phyloP scores from a whole-genome alignment of 2,329 filamentous ascomycete genomes.

The Chlorencoelia australis region DNA sequence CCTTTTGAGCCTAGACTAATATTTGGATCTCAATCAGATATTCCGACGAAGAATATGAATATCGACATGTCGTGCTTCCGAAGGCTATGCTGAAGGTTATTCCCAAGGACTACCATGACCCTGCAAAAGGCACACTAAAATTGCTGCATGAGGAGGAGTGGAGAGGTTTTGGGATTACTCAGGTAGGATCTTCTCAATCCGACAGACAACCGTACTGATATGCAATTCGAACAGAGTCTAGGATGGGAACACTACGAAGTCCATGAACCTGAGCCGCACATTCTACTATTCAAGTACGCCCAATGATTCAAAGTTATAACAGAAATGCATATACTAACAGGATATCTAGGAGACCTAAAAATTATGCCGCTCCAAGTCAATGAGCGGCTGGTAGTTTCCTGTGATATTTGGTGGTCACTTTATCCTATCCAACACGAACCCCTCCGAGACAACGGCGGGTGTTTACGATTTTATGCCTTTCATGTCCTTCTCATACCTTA shows the following conservation, averaged over 20 bases:
- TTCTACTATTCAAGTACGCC: constrained; percentile 92
- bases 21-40: constrained; percentile 56
- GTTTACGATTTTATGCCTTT: constrained; percentile 28
- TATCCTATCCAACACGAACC: no score
- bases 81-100: constrained; percentile 98
- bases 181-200: no score
- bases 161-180: constrained; percentile 92
- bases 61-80: constrained; percentile 93
- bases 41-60: constrained; percentile 86
- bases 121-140: constrained; percentile 83
- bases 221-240: constrained; percentile 63
- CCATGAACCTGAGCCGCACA: constrained; percentile 96
- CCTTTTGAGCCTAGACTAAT: constrained; percentile 9
- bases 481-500: no score
- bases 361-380: constrained; percentile 17
- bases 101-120: constrained; percentile 88
- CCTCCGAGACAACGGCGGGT: constrained; percentile 18
- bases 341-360: constrained; percentile 24
- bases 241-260: constrained; percentile 99
- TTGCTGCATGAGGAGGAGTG: constrained; percentile 97
- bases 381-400: constrained; percentile 12
- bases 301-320: background rate
- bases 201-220: no score
- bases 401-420: constrained; percentile 20
- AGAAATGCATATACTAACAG: constrained; percentile 7